Evolutionary conservation across 352 stramenopile genomes (phyloP).

Genomic region (Salisapilia sapeloensis): DNA sequence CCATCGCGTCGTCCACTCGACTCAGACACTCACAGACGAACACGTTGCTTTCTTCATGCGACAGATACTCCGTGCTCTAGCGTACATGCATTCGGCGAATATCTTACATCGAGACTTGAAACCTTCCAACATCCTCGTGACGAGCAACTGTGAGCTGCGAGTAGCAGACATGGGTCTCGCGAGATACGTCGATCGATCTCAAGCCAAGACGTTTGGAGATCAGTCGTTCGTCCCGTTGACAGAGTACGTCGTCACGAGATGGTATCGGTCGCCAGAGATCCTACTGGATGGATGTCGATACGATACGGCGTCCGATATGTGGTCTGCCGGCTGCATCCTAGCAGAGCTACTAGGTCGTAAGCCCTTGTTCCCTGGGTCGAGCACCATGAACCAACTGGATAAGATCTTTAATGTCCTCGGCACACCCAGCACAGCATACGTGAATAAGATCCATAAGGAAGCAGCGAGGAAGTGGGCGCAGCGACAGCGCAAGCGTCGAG

Average conservation of each 20-base stretch:
- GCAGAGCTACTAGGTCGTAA: slow-evolving; percentile 88
- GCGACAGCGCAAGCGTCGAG: slow-evolving; percentile 25
- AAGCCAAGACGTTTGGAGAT: slow-evolving; percentile 20
- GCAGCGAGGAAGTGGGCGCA: slow-evolving; percentile 53
- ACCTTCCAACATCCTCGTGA: slow-evolving; percentile 92
- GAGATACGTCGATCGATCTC: slow-evolving; percentile 43
- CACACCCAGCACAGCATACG: slow-evolving; percentile 56
- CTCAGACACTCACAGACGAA: slow-evolving; percentile 82
- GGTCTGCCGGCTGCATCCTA: slow-evolving; percentile 91
- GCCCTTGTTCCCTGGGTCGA: slow-evolving; percentile 92
- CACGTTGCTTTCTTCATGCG: slow-evolving; percentile 93
- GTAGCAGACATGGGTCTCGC: slow-evolving; percentile 94
- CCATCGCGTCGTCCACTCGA: slow-evolving; percentile 83
- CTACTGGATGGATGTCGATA: slow-evolving; percentile 82
- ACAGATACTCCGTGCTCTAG: slow-evolving; percentile 91
- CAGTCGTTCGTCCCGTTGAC: slow-evolving; percentile 52
- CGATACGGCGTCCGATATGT: slow-evolving; percentile 59
- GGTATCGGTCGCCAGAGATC: slow-evolving; percentile 80
- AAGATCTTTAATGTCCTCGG: slow-evolving; percentile 92
- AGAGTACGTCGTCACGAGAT: slow-evolving; percentile 63
- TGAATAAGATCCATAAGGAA: slow-evolving; percentile 47
- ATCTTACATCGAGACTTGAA: slow-evolving; percentile 96
- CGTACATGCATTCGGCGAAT: slow-evolving; percentile 93
- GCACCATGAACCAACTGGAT: slow-evolving; percentile 93
- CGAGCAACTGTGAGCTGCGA: slow-evolving; percentile 91